Conservation (phyloP, 176 grass and related monocot species). For the Puccinellia tenuiflora region DNA sequence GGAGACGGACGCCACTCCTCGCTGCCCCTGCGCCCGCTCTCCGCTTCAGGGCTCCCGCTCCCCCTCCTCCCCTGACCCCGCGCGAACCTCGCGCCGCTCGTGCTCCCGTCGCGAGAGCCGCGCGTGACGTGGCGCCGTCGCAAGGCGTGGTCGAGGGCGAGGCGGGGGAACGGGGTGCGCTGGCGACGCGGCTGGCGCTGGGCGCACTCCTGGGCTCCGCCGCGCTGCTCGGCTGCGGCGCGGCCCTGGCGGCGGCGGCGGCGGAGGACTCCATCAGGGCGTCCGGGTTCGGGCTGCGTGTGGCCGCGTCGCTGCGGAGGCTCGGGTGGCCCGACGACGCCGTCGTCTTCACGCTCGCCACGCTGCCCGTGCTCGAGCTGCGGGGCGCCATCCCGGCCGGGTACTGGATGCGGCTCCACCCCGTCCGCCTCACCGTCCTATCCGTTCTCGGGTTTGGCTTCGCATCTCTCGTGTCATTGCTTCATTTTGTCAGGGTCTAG, state of each 20-base stretch:
- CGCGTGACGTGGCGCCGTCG: not conserved
- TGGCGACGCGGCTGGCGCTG: constrained; percentile 13
- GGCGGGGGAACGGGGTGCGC: not conserved
- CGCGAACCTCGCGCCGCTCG: not conserved
- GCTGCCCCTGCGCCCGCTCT: not conserved
- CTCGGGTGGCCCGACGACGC: constrained; percentile 83
- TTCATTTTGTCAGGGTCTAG: not conserved
- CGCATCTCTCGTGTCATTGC: not conserved
- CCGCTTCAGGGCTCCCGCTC: not conserved
- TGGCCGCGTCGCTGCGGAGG: constrained; percentile 58
- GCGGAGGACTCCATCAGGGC: constrained; percentile 58
- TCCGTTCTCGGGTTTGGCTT: constrained; percentile 65
- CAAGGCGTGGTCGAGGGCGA: not conserved
- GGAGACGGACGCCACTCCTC: not conserved
- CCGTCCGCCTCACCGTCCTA: constrained; percentile 62
- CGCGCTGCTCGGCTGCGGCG: constrained; percentile 23
- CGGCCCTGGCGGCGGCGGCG: constrained; percentile 18
- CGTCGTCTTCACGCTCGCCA: constrained; percentile 72
- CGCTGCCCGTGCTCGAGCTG: constrained; percentile 85
- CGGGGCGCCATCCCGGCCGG: constrained; percentile 83
- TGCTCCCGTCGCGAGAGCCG: not conserved
- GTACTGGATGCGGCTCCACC: constrained; percentile 90
- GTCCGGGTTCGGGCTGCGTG: constrained; percentile 74
- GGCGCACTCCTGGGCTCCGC: constrained; percentile 20
- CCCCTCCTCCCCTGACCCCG: not conserved